A percentile compares a stretch with the other conserved stretches of the same genome.
These are phyloP conservation scores for Exophiala mesophila DNA, from an alignment of 2,329 filamentous ascomycete genomes.

Conservation along the genomic window DNA sequence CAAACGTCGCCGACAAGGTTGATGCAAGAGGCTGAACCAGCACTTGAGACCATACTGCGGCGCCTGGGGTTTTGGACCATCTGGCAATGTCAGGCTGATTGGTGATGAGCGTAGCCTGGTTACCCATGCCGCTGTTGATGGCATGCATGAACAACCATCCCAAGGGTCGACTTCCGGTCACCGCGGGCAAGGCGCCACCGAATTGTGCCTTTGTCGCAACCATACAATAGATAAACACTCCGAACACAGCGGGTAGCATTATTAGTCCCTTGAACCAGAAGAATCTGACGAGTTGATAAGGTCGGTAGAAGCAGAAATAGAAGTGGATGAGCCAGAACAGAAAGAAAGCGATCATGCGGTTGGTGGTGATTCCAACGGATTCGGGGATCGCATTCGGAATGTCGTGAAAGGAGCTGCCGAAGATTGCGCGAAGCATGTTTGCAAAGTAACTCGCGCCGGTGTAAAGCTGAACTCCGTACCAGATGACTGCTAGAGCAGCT, in stretches of 20 bases:
- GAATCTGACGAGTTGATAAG: not conserved
- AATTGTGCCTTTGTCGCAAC: not conserved
- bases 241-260: not conserved
- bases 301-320: conserved; percentile 31
- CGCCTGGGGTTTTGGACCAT: conserved; percentile 37
- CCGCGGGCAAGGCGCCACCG: not conserved
- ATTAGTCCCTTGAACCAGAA: not conserved
- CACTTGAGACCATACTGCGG: conserved; percentile 39
- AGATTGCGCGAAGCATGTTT: conserved; percentile 37
- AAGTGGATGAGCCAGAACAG: conserved; percentile 38
- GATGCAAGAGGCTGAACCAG: conserved; percentile 30
- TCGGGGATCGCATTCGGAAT: conserved; percentile 32
- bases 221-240: not conserved
- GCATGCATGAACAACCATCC: not conserved
- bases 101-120: not conserved
- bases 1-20: not conserved
- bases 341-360: conserved; percentile 35
- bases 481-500: conserved; percentile 65
- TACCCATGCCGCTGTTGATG: not conserved
- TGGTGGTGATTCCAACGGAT: conserved; percentile 33
- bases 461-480: conserved; percentile 36
- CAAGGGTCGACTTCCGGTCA: not conserved
- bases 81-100: conserved; percentile 36
- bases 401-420: conserved; percentile 32
- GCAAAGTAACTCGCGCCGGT: conserved; percentile 34